Evolutionary conservation across 2,329 filamentous ascomycete species (phyloP), one percentile per base, ranked within the genome.

Genomic region (Drechslera avenae): DNA sequence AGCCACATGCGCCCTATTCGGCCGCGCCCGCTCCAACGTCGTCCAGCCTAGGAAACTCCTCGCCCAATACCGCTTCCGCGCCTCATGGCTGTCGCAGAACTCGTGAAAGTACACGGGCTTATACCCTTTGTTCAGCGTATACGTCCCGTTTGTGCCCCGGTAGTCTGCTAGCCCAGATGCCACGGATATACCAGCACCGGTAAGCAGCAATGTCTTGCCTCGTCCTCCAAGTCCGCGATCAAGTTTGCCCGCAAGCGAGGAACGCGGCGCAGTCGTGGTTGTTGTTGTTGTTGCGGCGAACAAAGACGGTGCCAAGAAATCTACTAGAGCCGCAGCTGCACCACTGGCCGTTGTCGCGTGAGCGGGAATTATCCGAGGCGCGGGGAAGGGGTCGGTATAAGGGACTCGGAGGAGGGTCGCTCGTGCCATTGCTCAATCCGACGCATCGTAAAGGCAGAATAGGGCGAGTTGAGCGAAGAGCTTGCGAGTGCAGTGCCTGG

Each of bases 131-230:
- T 97, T 97, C 67, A 94, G 82, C 35, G 91, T 87, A 71, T 99
- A 99, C 7, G 93, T 97, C 54, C 94, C 94, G 59, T 92, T 89
- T 42, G 84, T 81, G 16, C 94, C 94, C 47, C 94, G 82, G 73
- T 99, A 99, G 75, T 99, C 94, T 23, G 93, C 89, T 26, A 99
- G 81, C 0, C 94, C 94, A 9, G 91, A 96, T 3, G 92, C 90
- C 7, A 97, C 93, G 1, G 91, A 96, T 42, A 99, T 89, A 2
- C 94, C 94, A 2, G 94, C 94, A 9, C 94, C 94, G 0, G 92
- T 87, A 33, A 90, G 77, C 13, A 90, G 75, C 21, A 89, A 79
- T 0, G 86, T 86, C 56, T 87, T 76, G 80, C 8, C 80, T 4
- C 17, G n/a, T n/a, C n/a, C n/a, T n/a, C n/a, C n/a, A n/a, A n/a